phyloP scores from a whole-genome alignment of 2,329 filamentous ascomycete species.

The Macrophomina phaseolina region DNA sequence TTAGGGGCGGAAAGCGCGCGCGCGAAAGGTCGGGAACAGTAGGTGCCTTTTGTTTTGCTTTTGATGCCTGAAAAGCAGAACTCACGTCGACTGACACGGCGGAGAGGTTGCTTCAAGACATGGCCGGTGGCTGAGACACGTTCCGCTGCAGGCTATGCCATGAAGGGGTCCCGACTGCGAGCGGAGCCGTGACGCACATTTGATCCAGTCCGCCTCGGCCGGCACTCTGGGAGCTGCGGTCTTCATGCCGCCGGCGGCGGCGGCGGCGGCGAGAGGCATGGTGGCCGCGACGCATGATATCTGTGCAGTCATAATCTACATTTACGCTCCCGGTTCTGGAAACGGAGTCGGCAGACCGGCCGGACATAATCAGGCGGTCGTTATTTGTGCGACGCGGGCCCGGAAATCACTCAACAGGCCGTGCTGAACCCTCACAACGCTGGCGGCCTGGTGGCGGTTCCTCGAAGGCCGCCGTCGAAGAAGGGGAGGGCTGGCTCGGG shows the following conservation, averaged over 20 bases:
- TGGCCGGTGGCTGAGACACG: constrained; percentile 24
- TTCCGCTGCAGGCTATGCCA: constrained; percentile 21
- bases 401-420: constrained; percentile 7
- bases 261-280: background rate
- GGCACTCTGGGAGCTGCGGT: background rate
- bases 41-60: constrained; percentile 16
- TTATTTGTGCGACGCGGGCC: constrained; percentile 14
- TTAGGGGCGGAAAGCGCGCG: background rate
- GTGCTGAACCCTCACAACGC: constrained; percentile 12
- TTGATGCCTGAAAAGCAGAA: constrained; percentile 3
- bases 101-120: constrained; percentile 19
- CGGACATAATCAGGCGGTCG: constrained; percentile 14
- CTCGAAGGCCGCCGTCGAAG: background rate
- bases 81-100: constrained; percentile 3
- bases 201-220: constrained; percentile 10
- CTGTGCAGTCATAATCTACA: constrained; percentile 21
- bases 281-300: constrained; percentile 15
- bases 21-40: background rate
- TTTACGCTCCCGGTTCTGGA: constrained; percentile 18
- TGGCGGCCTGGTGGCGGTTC: constrained; percentile 4
- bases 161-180: constrained; percentile 6
- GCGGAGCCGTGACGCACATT: constrained; percentile 24
- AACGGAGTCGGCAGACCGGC: constrained; percentile 18
- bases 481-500: background rate
- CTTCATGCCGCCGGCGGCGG: constrained; percentile 2